Evolutionary conservation across 192 early-diverging fungal species (phyloP), one percentile per base, ranked within the genome.

Genomic region (Dissophora globulifera): DNA sequence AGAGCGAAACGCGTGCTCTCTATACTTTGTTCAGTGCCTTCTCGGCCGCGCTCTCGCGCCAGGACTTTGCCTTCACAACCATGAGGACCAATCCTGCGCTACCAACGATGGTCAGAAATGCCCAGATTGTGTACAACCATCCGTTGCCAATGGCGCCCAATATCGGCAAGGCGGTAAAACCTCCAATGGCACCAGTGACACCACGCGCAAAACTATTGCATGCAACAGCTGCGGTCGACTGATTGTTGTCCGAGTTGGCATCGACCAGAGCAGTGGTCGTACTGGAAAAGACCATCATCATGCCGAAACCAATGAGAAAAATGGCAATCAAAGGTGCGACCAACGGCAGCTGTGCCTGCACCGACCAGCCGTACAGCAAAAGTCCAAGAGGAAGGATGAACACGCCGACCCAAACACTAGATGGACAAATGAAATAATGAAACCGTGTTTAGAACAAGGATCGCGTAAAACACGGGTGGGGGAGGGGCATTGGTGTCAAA

Each of bases 191-290:
- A 19, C 62, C 71, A 29, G 50, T 41, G 5, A 75, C 55, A 15
- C 71, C 71, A 33, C 71, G 55, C 3, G 62, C 71, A 60, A 75
- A 66, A 60, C 71, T 75, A 33, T 75, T 75, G 33, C 71, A 75
- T 3, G 71, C 71, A 3, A 75, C 71, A 0, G 71, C 71, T 19
- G 71, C 29, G 0, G 71, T 75, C 2, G 71, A 55, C 71, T 66
- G 59, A 33, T 75, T 75, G 23, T 58, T 58, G 15, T 66, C 62
- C 48, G 71, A 65, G 50, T 75, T 75, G 56, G 71, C 71, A 32
- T 75, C 71, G 15, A 75, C 62, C 3, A 75, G 35, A 0, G 71
- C 63, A 4, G 71, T 75, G 9, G 71, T 75, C 1, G 71, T 52
- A n/a, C 62, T 66, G 7, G 71, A 46, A 16, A 55, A 54, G 19